Percentiles rank a stretch among this genome's conserved stretches.
These are phyloP conservation scores for Eimeria mitis DNA, from an alignment of 169 alveolate species.

Conservation along the genomic window DNA sequence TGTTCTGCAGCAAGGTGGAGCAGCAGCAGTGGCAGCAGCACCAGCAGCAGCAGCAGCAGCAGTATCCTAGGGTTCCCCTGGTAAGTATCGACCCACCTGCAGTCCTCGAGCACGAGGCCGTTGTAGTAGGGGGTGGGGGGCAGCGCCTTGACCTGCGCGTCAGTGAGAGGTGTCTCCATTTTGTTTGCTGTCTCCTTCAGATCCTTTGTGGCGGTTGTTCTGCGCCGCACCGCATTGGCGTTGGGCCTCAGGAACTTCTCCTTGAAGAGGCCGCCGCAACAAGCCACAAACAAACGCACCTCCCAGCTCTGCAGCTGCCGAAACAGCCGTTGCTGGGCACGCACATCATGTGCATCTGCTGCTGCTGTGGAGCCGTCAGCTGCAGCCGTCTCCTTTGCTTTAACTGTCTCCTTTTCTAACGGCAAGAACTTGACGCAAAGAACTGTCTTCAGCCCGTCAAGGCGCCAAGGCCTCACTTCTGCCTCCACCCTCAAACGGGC, in stretches of 20 bases:
- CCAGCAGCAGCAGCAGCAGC: background rate
- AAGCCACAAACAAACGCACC: constrained; percentile 35
- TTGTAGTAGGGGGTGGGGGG: constrained; percentile 83
- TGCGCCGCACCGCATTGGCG: constrained; percentile 36
- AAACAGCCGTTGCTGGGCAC: background rate
- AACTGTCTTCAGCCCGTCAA: constrained; percentile 38
- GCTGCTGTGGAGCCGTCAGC: background rate
- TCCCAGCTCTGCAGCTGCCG: constrained; percentile 71
- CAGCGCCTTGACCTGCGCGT: constrained; percentile 17
- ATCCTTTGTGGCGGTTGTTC: constrained; percentile 29
- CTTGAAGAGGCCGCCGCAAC: background rate
- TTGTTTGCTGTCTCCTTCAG: background rate
- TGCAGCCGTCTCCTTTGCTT: background rate
- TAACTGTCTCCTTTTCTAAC: background rate
- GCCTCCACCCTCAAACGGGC: constrained; percentile 48
- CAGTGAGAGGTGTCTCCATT: constrained; percentile 7
- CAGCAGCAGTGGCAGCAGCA: background rate
- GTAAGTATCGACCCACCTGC: constrained; percentile 14
- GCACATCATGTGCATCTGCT: background rate
- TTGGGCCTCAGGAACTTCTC: constrained; percentile 44
- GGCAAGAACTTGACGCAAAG: constrained; percentile 42
- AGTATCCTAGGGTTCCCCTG: background rate
- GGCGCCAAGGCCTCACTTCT: constrained; percentile 62
- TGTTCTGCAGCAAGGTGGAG: background rate
- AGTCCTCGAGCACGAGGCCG: constrained; percentile 76